A percentile compares a stretch with the other conserved stretches of the same genome.
These are phyloP conservation scores for Thermoascus crustaceus DNA, from an alignment of 2,329 filamentous ascomycete genomes.

Conservation along the genomic window DNA sequence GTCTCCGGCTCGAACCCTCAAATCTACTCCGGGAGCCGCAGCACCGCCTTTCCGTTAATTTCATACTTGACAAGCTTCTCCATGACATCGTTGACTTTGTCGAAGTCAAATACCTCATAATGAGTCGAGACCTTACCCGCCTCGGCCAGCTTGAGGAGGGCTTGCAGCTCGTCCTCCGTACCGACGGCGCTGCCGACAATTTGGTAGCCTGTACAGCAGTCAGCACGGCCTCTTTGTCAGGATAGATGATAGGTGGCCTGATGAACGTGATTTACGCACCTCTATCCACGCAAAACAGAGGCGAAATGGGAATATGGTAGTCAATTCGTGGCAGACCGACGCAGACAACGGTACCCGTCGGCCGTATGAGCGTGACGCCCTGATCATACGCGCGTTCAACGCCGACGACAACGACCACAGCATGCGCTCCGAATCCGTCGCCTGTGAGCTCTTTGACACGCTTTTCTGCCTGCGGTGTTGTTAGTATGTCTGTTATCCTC, in stretches of 20 bases:
- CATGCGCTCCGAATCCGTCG: conserved; percentile 32
- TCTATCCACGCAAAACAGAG: conserved; percentile 31
- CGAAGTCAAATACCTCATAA: conserved; percentile 17
- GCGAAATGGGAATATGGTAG: conserved; percentile 35
- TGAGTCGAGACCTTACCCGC: conserved; percentile 23
- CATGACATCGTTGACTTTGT: conserved; percentile 17
- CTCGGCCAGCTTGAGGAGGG: conserved; percentile 27
- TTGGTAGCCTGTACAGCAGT: conserved; percentile 18
- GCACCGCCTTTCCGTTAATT: conserved; percentile 18
- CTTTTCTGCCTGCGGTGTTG: conserved; percentile 10
- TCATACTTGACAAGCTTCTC: conserved; percentile 16
- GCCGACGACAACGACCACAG: conserved; percentile 32
- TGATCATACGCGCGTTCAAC: conserved; percentile 30
- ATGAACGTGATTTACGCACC: conserved; percentile 11
- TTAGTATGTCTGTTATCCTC: too few species aligned
- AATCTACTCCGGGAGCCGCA: conserved; percentile 23
- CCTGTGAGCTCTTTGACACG: conserved; percentile 27
- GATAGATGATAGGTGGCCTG: neutral
- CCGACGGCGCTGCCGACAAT: conserved; percentile 32
- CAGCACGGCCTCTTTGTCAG: too few species aligned
- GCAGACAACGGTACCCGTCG: conserved; percentile 32
- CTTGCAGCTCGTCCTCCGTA: conserved; percentile 32
- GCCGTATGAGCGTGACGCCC: conserved; percentile 27
- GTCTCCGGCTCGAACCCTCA: too few species aligned
- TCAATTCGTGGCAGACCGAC: conserved; percentile 30